Evolutionary conservation across 208 protist species (phyloP).

Genomic region (Wallacemonas sp.): DNA sequence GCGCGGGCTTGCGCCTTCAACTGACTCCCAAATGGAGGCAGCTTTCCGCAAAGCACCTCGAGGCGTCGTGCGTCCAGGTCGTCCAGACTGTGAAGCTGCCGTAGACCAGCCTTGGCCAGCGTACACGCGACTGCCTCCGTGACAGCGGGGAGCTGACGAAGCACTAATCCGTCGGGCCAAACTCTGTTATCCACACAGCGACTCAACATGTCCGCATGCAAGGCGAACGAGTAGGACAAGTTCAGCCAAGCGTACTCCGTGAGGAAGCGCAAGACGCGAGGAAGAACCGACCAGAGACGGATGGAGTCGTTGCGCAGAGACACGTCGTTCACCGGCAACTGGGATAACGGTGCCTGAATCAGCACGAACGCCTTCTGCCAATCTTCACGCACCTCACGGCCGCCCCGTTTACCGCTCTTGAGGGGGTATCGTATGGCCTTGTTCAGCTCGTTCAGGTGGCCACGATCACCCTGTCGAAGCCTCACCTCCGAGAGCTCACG

Average conservation of each 20-base stretch:
- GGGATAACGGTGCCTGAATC: slow-evolving; percentile 65
- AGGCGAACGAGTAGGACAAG: slow-evolving; percentile 41
- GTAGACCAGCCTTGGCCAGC: slow-evolving; percentile 44
- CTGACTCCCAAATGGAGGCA: slow-evolving; percentile 72
- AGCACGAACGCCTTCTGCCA: slow-evolving; percentile 91
- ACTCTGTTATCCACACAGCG: slow-evolving; percentile 75
- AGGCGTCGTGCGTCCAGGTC: slow-evolving; percentile 46
- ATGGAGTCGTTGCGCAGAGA: slow-evolving; percentile 77
- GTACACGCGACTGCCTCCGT: slow-evolving; percentile 46
- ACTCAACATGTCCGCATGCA: slow-evolving; percentile 42
- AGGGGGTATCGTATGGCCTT: slow-evolving; percentile 64
- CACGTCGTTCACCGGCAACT: slow-evolving; percentile 56
- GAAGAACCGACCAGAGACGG: slow-evolving; percentile 62
- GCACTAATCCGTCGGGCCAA: slow-evolving; percentile 66
- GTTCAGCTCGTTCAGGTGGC: slow-evolving; percentile 81
- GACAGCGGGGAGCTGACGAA: slow-evolving; percentile 74
- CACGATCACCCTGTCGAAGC: slow-evolving; percentile 79
- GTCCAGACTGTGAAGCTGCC: slow-evolving; percentile 34
- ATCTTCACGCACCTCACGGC: slow-evolving; percentile 78
- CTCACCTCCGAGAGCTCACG: slow-evolving; percentile 72
- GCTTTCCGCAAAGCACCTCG: slow-evolving; percentile 58
- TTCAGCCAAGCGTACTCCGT: slow-evolving; percentile 53
- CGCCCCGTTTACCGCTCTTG: slow-evolving; percentile 55
- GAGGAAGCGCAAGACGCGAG: slow-evolving; percentile 66
- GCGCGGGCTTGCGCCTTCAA: slow-evolving; percentile 28